Base-by-base conservation (phyloP, 1,139 yeast species). In the Lodderomyces jiufengensis region DNA sequence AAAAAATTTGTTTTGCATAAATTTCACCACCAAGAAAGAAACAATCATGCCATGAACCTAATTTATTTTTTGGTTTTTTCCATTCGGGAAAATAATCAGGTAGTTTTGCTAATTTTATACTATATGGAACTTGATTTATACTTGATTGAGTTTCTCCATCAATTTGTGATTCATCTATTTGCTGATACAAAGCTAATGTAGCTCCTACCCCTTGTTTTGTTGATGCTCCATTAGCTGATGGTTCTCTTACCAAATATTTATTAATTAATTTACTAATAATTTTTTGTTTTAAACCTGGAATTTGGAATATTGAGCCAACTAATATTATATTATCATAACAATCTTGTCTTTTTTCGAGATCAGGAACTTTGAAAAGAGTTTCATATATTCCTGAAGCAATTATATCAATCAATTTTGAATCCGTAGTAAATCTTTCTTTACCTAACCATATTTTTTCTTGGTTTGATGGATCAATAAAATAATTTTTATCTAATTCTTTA, bases 51-150 rank as follows among this genome's bases (percentile, higher is more conserved):
- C 78, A 73, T 20, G 72, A 65, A 7, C 84, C 83, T 2, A 86
- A 87, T 32, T 42, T 49, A 28, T 64, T 71, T 50, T 67, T 67
- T 30, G 78, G 76, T 49, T 80, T 80, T 59, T 90, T 90, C 97
- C 97, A 92, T 49, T 87, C 96, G 1, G 95, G 87, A 61, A 92
- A 92, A 58, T 92, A 90, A 35, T 90, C 97, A 0, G 97, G 95
- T 54, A 78, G 73, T 50, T 82, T 83, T 23, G 82, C 79, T 36
- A 79, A 56, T 47, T 75, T 79, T 38, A 90, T 75, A 9, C 80
- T 69, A 14, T 80, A 78, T 12, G 97, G 97, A 1, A 83, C 90
- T 59, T 90, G 97, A 13, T 55, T 55, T 32, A 63, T 60, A 28
- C 55, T 61, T 24, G 25, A 35, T 11, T 30, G 36, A 5, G 59